Conservation (phyloP, 495 filamentous ascomycete species). For the Platismatia glauca region DNA sequence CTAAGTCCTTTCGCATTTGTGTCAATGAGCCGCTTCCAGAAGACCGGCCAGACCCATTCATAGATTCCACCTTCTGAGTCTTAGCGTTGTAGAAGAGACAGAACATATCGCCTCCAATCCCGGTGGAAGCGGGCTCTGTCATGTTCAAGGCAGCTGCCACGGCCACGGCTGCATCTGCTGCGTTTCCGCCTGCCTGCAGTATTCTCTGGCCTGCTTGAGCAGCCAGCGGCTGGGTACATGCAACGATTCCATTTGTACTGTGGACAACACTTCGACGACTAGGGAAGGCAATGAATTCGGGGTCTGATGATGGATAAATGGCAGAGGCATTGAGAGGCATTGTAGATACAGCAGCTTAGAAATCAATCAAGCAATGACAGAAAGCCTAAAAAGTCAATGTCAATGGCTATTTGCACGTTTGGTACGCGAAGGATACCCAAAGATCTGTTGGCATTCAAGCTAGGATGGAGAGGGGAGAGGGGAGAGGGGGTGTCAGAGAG, state of each 20-base stretch:
- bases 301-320: constrained; percentile 54
- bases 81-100: constrained; percentile 85
- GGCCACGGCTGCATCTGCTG: constrained; percentile 91
- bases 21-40: constrained; percentile 61
- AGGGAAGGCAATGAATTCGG: constrained; percentile 56
- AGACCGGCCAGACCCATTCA: constrained; percentile 88
- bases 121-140: constrained; percentile 86
- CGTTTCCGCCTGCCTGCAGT: constrained; percentile 81
- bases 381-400: neutral
- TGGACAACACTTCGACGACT: constrained; percentile 88
- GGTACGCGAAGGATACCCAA: neutral
- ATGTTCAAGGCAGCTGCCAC: constrained; percentile 85
- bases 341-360: constrained; percentile 1
- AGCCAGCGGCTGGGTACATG: constrained; percentile 85
- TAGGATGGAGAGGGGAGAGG: neutral
- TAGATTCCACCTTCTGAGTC: constrained; percentile 67
- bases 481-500: no score
- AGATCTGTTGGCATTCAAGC: neutral
- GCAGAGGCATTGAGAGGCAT: constrained; percentile 54
- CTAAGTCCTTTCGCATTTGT: constrained; percentile 58
- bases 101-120: constrained; percentile 98
- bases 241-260: constrained; percentile 84
- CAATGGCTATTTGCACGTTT: neutral
- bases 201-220: constrained; percentile 79
- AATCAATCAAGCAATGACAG: neutral